These are phyloP conservation scores for Castanea crenata DNA, from an alignment of 306 rosid species.

Conservation along the genomic window DNA sequence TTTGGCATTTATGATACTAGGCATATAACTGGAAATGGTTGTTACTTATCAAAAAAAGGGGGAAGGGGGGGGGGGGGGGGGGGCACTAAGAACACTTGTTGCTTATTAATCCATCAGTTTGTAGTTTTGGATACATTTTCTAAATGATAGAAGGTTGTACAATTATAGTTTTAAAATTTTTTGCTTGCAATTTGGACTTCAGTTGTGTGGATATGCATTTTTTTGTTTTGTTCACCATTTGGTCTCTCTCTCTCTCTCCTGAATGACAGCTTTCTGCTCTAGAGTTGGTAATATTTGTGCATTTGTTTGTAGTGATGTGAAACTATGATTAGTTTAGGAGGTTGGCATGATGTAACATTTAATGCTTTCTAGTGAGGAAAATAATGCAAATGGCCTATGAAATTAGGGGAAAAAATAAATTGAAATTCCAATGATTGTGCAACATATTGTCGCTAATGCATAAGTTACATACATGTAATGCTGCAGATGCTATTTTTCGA, in stretches of 20 bases:
- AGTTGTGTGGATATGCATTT: neutral
- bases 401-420: neutral
- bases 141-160: neutral
- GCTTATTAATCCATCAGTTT: too few relatives aligned
- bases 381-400: neutral
- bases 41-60: too few relatives aligned
- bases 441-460: neutral
- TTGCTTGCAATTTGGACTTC: neutral
- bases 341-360: neutral
- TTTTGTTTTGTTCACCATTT: neutral
- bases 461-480: too few relatives aligned
- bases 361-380: neutral
- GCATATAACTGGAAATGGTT: neutral
- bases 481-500: too few relatives aligned
- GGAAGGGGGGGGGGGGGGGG: too few relatives aligned
- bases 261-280: too few relatives aligned
- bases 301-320: neutral
- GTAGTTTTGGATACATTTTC: neutral
- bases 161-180: neutral
- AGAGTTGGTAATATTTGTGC: too few relatives aligned
- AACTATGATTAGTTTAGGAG: neutral
- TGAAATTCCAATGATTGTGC: neutral
- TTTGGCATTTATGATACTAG: neutral
- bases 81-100: too few relatives aligned
- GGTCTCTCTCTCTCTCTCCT: neutral